phyloP scores from a whole-genome alignment of 768 basidiomycete genomes.

The Galerina sulciceps region DNA sequence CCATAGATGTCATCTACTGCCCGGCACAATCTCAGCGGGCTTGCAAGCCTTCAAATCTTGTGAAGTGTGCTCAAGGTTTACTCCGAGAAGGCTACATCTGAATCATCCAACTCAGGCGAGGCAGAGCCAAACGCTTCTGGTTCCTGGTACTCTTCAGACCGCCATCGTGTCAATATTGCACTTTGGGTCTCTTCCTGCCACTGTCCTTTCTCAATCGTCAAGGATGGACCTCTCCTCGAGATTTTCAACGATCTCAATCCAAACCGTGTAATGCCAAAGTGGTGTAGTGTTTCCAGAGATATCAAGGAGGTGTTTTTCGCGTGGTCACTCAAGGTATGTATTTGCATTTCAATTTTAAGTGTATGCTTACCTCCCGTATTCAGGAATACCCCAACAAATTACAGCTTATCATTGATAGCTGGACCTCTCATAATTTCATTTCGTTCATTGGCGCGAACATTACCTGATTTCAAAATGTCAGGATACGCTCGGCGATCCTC shows the following conservation, averaged over 20 bases:
- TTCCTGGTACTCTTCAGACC: conserved; percentile 17
- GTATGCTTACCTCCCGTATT: neutral
- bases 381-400: conserved; percentile 23
- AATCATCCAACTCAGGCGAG: no score
- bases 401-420: conserved; percentile 19
- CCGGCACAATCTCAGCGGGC: no score
- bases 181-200: conserved; percentile 38
- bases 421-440: conserved; percentile 18
- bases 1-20: no score
- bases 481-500: conserved; percentile 13
- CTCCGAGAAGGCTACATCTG: no score
- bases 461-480: conserved; percentile 22
- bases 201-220: conserved; percentile 37
- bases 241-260: conserved; percentile 35
- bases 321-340: conserved; percentile 17
- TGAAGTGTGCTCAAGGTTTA: no score
- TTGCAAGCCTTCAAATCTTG: no score
- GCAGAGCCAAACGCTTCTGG: conserved; percentile 7
- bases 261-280: conserved; percentile 29
- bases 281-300: conserved; percentile 37
- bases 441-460: conserved; percentile 26
- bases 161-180: conserved; percentile 32
- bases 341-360: neutral
- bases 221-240: conserved; percentile 21
- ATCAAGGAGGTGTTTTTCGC: conserved; percentile 35